Evolutionary conservation across 129 eudicot genomes (phyloP), one percentile per base, ranked within the genome.

Genomic region (Tagetes patula): DNA sequence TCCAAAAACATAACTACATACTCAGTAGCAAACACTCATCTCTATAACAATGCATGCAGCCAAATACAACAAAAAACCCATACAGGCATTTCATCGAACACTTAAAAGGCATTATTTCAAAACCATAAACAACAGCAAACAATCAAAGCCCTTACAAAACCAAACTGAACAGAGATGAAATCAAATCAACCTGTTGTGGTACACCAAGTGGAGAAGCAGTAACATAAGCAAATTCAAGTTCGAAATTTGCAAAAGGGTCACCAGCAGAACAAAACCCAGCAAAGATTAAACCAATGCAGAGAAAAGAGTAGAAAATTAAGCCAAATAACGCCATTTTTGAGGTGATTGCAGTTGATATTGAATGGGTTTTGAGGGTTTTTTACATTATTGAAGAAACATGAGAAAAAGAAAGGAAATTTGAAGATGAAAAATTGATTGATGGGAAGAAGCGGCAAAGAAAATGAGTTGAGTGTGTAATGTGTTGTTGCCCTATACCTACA

Each of bases 171-270:
- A 20, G 36, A 46, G 20, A 20, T 69, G 37, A 72, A 8, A 46
- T 14, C 39, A 62, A 56, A 50, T 7, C 60, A 14, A 94, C 99
- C 97, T 86, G 89, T 79, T 94, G 99, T 31, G 96, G 87, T 58
- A 90, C 93, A 64, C 99, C 99, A 54, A 94, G 88, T 31, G 99
- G 99, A 83, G 97, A 94, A 42, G 82, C 93, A 70, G 93, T 88
- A n/a, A 87, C 80, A 81, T 94, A 94, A 78, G 86, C 84, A 75
- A 87, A 67, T 33, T 79, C 90, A 39, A 94, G 83, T 0, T 83
- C 82, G 32, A 77, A 81, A 52, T 73, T 66, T 5, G 80, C 87
- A 55, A 75, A 84, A 0, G 98, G 92, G 73, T 93, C 98, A 1
- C 73, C 92, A 12, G 82, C 81, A 4, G 71, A 85, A 78, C 90